Evolutionary conservation across 2,329 filamentous ascomycete genomes (phyloP).

Genomic region (Tolypocladium ovalisporum): DNA sequence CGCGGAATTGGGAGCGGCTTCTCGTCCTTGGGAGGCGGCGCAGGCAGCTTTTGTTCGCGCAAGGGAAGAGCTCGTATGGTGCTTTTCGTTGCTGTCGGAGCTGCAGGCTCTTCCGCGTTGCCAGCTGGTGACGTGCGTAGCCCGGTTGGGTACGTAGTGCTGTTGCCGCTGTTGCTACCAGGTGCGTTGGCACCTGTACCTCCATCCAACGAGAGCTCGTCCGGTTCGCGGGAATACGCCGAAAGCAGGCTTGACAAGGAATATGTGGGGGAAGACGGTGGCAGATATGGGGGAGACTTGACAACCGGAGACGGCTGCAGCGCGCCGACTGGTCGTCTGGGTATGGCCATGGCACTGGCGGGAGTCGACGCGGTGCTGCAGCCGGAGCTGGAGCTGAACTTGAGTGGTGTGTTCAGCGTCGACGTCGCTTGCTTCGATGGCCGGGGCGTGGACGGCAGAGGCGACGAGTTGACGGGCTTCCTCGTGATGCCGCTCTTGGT

Average conservation of each 20-base stretch:
- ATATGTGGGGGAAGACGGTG: conserved; percentile 27
- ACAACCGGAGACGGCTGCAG: conserved; percentile 3
- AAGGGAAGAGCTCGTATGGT: conserved; percentile 4
- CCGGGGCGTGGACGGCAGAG: neutral
- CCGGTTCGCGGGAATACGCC: conserved; percentile 39
- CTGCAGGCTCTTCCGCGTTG: neutral
- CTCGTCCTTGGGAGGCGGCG: conserved; percentile 16
- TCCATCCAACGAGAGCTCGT: conserved; percentile 11
- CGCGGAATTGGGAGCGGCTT: conserved; percentile 1
- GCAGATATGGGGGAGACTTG: conserved; percentile 12
- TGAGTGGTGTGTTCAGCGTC: neutral
- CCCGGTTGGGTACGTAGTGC: neutral
- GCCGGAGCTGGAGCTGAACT: neutral
- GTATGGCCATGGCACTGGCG: conserved; percentile 19
- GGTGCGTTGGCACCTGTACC: neutral
- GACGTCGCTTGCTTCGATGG: neutral
- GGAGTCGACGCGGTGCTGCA: conserved; percentile 4
- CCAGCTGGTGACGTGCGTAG: neutral
- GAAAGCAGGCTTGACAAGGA: conserved; percentile 45
- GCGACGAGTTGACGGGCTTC: conserved; percentile 9
- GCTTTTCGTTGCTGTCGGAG: neutral
- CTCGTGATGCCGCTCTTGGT: conserved; percentile 3
- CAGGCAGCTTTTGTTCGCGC: conserved; percentile 5
- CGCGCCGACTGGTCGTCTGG: conserved; percentile 22
- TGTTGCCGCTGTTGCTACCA: neutral